phyloP scores from a whole-genome alignment of 164 flowering plant genomes.

The Vitis vinifera region DNA sequence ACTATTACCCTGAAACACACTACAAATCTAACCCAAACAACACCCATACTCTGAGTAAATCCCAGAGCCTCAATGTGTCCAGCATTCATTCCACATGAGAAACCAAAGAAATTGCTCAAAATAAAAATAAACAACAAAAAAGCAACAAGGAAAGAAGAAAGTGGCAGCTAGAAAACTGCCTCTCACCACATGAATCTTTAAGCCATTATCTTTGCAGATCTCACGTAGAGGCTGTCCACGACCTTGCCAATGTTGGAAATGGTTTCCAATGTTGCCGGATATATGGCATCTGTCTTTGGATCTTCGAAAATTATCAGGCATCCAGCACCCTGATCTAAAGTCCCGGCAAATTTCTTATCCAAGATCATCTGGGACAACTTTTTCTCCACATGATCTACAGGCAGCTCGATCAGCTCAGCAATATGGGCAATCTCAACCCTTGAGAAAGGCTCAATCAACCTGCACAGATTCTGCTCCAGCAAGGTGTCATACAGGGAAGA shows the following conservation, averaged over 20 bases:
- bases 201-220: conserved; percentile 67
- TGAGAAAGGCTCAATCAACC: conserved; percentile 70
- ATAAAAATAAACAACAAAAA: too few species aligned
- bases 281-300: conserved; percentile 58
- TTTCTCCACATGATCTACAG: conserved; percentile 61
- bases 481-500: conserved; percentile 66
- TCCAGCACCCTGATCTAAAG: conserved; percentile 70
- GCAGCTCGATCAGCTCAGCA: conserved; percentile 60
- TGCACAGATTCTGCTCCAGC: conserved; percentile 66
- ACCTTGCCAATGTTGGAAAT: conserved; percentile 66
- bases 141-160: too few species aligned
- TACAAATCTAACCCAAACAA: too few species aligned
- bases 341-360: conserved; percentile 68
- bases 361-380: conserved; percentile 70
- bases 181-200: conserved; percentile 6
- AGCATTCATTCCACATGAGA: too few species aligned
- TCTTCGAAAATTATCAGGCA: conserved; percentile 63
- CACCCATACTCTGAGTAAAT: too few species aligned
- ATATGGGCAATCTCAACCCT: conserved; percentile 65
- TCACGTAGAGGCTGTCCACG: conserved; percentile 55
- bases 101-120: too few species aligned
- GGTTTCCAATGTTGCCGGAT: conserved; percentile 63
- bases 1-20: too few species aligned
- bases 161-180: too few species aligned
- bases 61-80: too few species aligned